Base-by-base conservation (phyloP, 768 basidiomycete species). In the Ephemerocybe angulata region DNA sequence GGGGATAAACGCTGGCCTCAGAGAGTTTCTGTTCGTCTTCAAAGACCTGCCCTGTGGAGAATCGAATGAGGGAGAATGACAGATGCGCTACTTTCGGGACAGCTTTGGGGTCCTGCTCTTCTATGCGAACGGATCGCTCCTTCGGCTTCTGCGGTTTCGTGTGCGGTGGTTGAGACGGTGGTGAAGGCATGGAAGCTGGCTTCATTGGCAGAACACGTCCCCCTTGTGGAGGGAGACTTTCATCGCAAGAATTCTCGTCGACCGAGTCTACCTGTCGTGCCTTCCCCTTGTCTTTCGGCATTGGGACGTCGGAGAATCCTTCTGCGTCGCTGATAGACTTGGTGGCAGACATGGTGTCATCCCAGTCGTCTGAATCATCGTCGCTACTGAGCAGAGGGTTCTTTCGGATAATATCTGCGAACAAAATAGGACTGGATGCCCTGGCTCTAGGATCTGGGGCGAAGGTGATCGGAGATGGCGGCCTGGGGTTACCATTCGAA, bases 381-480 rank as follows among this genome's bases (percentile, higher is more conserved):
- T 54, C 29, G 55, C 62, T 55, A 30, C 62, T 54, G n/a, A 43
- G 22, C 21, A 54, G 53, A 4, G 41, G 37, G 24, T 33, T 38
- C 22, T 55, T 47, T 1, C 61, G 60, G 43, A 52, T 67, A 60
- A 21, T 25, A 28, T 12, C 25, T 3, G 75, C 75, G 52, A 78
- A 79, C 37, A 72, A 61, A 57, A 79, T 78, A 31, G 74, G 79
- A 21, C 73, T 77, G 24, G 73, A 70, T 3, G 75, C 74, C 12
- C 76, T 63, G 29, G 64, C 58, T 1, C 68, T 60, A 15, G 74
- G 75, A 44, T 75, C 73, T 1, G 76, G 76, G 0, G 86, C 86
- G 59, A 89, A 90, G 0, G 80, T 83, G 62, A 88, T 88, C 13
- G 87, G 88, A 0, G 85, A 87, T 0, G 82, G 76, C 1, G 85